A percentile compares a stretch with the other conserved stretches of the same genome.
phyloP scores from a whole-genome alignment of 768 basidiomycete genomes.

The Crassisporium funariophilum region DNA sequence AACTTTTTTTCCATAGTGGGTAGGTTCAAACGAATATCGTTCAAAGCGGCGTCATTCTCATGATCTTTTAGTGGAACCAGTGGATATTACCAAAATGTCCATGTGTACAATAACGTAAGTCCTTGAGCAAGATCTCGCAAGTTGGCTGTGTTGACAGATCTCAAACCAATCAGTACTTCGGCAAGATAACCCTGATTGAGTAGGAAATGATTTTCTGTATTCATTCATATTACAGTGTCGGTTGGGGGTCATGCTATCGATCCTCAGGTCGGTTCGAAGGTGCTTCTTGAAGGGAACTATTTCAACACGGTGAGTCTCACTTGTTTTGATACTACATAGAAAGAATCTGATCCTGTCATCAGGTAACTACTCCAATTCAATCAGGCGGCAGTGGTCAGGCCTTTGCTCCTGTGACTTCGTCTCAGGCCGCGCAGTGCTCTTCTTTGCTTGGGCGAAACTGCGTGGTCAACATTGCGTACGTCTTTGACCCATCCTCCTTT shows the following conservation, averaged over 20 bases:
- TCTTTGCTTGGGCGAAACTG: slow-evolving; percentile 21
- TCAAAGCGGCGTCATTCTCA: background rate
- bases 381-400: slow-evolving; percentile 18
- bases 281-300: slow-evolving; percentile 28
- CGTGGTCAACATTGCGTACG: slow-evolving; percentile 19
- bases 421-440: slow-evolving; percentile 17
- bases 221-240: slow-evolving; percentile 8
- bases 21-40: slow-evolving; percentile 1
- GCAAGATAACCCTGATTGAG: no score
- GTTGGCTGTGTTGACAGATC: background rate
- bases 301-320: slow-evolving; percentile 21
- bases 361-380: slow-evolving; percentile 19
- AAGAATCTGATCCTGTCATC: no score
- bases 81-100: slow-evolving; percentile 24
- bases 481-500: no score
- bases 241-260: slow-evolving; percentile 24
- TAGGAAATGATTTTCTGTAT: no score
- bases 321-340: no score
- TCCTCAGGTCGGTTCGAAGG: slow-evolving; percentile 24
- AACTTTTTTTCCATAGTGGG: slow-evolving; percentile 10
- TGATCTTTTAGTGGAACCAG: slow-evolving; percentile 13
- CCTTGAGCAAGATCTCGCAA: background rate
- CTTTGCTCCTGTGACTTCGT: slow-evolving; percentile 21
- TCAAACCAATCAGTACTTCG: slow-evolving; percentile 13
- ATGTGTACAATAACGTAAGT: slow-evolving; percentile 23